Evolutionary conservation across 2,329 filamentous ascomycete genomes (phyloP), one percentile per base, ranked within the genome.

Genomic region (Gaeumannomyces sp.): DNA sequence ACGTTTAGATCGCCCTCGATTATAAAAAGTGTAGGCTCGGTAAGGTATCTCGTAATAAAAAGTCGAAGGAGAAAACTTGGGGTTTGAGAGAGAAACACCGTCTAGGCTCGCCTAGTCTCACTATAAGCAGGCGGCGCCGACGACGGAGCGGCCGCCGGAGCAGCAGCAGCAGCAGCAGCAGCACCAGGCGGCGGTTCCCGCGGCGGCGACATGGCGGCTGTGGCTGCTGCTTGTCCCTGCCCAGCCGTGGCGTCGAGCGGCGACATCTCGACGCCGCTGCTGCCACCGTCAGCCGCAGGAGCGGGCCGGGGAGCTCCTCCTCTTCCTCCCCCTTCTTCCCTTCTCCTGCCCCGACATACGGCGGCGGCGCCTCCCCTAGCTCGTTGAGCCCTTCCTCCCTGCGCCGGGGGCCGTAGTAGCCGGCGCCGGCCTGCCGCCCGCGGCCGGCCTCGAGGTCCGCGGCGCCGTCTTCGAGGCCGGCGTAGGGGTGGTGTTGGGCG

Each of bases 321-420:
- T 14, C 35, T 13, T 38, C 35, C 35, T 16, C 33, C 10, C 45
- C 45, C 45, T 53, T 53, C 45, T 53, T 53, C 45, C 45, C 45
- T 10, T 53, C 45, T 11, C 45, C 45, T n/a, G 19, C 1, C 19
- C 59, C 59, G 5, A 35, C 67, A 64, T 72, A 72, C 5, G 71
- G 70, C 64, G 71, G 71, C 56, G 71, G 71, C 11, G 71, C 69
- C 66, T 71, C 70, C 53, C 71, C 71, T 1, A 70, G 66, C 66
- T 71, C 71, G 61, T 72, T 68, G 22, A 72, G 68, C 7, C 71
- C 71, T 56, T 72, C 71, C n/a, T 66, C 62, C 6, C 60, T 22
- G n/a, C 62, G 62, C 28, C 33, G 28, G 57, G 33, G 19, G 19
- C 31, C 27, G n/a, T 61, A 28, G 1, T 64, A 33, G 64, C 64